phyloP scores from a whole-genome alignment of 805 yeast genomes.

The Myxozyma neglecta region DNA sequence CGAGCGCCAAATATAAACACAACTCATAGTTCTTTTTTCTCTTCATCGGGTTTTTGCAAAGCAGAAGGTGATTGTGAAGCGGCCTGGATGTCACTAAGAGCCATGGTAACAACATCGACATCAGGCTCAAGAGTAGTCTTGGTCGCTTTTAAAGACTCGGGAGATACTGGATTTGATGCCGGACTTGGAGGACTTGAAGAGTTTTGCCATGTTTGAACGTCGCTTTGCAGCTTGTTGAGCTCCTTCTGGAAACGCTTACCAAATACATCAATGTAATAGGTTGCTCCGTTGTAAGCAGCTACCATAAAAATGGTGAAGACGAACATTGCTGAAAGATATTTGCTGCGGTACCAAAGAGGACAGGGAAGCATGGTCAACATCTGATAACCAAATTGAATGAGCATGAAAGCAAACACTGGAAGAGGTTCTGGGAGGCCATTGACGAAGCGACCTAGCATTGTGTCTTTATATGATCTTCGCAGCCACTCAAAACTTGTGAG shows the following conservation, averaged over 20 bases:
- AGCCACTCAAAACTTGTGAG: slow-evolving; percentile 86
- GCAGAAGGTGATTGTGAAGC: not conserved
- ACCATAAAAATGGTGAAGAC: slow-evolving; percentile 69
- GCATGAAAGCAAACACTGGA: slow-evolving; percentile 83
- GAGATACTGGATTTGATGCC: slow-evolving; percentile 5
- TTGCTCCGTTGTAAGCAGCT: slow-evolving; percentile 92
- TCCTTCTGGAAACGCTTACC: slow-evolving; percentile 89
- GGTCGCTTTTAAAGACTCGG: not conserved
- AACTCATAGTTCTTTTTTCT: not conserved
- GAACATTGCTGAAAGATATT: slow-evolving; percentile 64
- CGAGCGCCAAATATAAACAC: not conserved
- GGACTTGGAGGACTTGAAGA: slow-evolving; percentile 27
- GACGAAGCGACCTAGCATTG: slow-evolving; percentile 70
- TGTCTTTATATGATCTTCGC: slow-evolving; percentile 66
- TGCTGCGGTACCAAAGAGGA: slow-evolving; percentile 80
- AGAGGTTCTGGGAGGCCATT: slow-evolving; percentile 78
- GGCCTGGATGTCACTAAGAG: not conserved
- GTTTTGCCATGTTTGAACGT: slow-evolving; percentile 52
- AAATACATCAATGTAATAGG: slow-evolving; percentile 87
- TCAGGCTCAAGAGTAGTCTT: not conserved
- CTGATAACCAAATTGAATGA: slow-evolving; percentile 86
- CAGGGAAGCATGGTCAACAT: slow-evolving; percentile 82
- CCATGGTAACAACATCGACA: slow-evolving; percentile 14
- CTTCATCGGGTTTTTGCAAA: not conserved
- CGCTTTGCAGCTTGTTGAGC: slow-evolving; percentile 66